Evolutionary conservation across 352 stramenopile genomes (phyloP).

Genomic region (Phytophthora pini): DNA sequence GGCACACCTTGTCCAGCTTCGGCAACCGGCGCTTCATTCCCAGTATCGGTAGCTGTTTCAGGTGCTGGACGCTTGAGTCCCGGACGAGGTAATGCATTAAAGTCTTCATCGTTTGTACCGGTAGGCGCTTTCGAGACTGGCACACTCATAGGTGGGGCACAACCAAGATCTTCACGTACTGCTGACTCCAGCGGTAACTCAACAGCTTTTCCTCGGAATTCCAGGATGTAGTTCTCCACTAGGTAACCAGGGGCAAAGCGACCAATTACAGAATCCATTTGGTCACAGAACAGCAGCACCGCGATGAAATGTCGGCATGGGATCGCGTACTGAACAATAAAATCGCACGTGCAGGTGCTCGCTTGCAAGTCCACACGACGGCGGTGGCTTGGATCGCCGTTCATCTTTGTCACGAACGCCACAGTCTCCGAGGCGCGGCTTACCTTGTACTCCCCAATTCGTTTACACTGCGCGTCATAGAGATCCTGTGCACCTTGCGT

Average conservation of each 20-base stretch:
- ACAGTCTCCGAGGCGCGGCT: slow-evolving; percentile 55
- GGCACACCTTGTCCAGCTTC: slow-evolving; percentile 17
- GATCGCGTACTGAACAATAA: slow-evolving; percentile 64
- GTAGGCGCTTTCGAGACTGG: neutral
- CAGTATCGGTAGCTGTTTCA: neutral
- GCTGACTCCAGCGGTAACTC: slow-evolving; percentile 54
- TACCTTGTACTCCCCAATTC: slow-evolving; percentile 61
- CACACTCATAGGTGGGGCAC: slow-evolving; percentile 19
- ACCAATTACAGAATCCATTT: slow-evolving; percentile 52
- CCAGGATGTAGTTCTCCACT: slow-evolving; percentile 43
- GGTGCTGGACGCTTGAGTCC: slow-evolving; percentile 23
- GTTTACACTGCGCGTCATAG: slow-evolving; percentile 57
- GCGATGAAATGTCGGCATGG: slow-evolving; percentile 70
- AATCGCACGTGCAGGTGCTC: slow-evolving; percentile 58
- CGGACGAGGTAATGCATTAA: neutral
- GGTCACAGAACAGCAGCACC: slow-evolving; percentile 56
- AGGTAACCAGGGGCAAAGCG: slow-evolving; percentile 57
- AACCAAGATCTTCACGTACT: slow-evolving; percentile 28
- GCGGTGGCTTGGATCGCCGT: slow-evolving; percentile 34
- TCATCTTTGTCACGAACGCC: slow-evolving; percentile 61
- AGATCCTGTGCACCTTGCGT: slow-evolving; percentile 53
- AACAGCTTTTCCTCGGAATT: slow-evolving; percentile 47
- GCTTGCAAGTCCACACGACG: slow-evolving; percentile 52
- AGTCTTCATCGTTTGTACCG: neutral
- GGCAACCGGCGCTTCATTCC: neutral